Percentiles rank a stretch among this genome's conserved stretches.
Conservation (phyloP, 768 basidiomycete genomes). For the Serendipita sp. region DNA sequence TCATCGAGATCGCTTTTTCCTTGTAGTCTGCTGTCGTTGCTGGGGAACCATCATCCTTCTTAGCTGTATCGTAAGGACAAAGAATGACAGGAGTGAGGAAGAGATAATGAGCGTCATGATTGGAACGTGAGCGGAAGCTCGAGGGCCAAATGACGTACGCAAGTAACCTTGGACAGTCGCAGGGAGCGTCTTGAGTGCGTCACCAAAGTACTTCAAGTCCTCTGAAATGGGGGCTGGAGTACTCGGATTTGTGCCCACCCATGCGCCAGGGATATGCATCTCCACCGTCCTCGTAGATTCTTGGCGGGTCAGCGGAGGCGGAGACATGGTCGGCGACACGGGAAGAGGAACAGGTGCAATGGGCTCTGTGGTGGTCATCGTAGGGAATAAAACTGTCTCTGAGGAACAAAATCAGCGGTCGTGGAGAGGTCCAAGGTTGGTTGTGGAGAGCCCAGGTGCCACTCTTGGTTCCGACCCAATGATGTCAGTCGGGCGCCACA, state of each 20-base stretch:
- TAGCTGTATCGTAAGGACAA: neutral
- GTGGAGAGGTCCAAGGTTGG: neutral
- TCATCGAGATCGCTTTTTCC: neutral
- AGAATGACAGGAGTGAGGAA: too few relatives aligned
- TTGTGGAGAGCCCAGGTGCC: neutral
- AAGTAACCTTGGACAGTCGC: neutral
- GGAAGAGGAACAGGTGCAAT: neutral
- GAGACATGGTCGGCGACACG: neutral
- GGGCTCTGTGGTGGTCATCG: neutral
- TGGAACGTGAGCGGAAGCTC: neutral
- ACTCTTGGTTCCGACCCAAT: neutral
- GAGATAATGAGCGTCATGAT: neutral
- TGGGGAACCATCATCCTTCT: neutral
- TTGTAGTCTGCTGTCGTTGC: neutral
- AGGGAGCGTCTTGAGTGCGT: neutral
- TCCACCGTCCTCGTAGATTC: neutral
- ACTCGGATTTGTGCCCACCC: neutral
- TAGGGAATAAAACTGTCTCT: too few relatives aligned
- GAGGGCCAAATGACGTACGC: neutral
- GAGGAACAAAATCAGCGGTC: neutral
- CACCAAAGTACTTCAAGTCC: slow-evolving; percentile 4
- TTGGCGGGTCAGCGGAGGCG: neutral
- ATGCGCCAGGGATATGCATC: slow-evolving; percentile 4
- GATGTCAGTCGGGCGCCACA: neutral
- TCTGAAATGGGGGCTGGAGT: slow-evolving; percentile 4